phyloP scores from a whole-genome alignment of 441 rosid species.

The Breynia disticha region DNA sequence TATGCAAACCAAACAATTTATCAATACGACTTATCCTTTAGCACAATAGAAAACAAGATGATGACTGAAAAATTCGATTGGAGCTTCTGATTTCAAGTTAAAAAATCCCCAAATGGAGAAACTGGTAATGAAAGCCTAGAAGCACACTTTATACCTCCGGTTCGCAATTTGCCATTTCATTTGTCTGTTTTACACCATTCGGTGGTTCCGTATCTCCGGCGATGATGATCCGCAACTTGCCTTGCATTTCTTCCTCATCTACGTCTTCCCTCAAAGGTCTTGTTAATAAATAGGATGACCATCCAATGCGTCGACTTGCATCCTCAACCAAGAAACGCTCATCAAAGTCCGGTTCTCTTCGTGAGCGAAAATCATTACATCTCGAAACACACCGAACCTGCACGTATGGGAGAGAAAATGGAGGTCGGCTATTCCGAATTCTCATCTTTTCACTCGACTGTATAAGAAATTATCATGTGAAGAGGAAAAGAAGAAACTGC shows the following conservation, averaged over 20 bases:
- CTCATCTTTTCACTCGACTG: constrained; percentile 16
- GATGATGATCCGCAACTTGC: constrained; percentile 1
- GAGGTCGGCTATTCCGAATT: constrained; percentile 20
- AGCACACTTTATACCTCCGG: constrained; percentile 9
- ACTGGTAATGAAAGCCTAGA: constrained; percentile 5
- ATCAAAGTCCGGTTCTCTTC: constrained; percentile 3
- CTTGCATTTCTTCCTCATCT: constrained; percentile 5
- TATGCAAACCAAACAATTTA: neutral
- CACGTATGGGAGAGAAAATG: constrained; percentile 12
- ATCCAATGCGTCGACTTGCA: constrained; percentile 17
- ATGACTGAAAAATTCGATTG: neutral
- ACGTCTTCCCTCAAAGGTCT: constrained; percentile 1
- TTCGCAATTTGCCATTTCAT: constrained; percentile 5
- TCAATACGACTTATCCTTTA: neutral
- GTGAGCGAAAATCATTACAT: neutral
- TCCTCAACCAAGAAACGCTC: constrained; percentile 23
- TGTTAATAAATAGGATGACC: constrained; percentile 14
- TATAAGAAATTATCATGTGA: constrained; percentile 2
- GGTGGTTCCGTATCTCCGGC: constrained; percentile 1
- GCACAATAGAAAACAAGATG: neutral
- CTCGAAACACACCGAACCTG: constrained; percentile 7
- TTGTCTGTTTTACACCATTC: constrained; percentile 5
- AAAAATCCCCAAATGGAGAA: constrained; percentile 7
- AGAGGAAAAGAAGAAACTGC: constrained; percentile 1
- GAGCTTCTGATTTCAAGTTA: constrained; percentile 2